Percentiles rank a stretch among this genome's conserved stretches.
These are phyloP conservation scores for Tetracentron sinense DNA, from an alignment of 164 flowering plant genomes.

Conservation along the genomic window DNA sequence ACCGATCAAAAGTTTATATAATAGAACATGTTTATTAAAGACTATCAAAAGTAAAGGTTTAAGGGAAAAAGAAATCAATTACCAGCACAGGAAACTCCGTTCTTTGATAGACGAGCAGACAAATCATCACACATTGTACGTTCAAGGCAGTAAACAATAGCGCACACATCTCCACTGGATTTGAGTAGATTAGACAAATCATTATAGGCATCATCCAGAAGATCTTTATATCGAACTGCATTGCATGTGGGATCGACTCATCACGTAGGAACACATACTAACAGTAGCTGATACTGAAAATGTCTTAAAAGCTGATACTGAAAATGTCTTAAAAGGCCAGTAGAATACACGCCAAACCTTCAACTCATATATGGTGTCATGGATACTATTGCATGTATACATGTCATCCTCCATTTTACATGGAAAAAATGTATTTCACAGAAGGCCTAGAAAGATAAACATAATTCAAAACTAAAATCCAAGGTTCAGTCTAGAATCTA, in stretches of 20 bases:
- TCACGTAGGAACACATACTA: conserved; percentile 3
- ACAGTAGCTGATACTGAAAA: background rate
- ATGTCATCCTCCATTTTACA: too few relatives aligned
- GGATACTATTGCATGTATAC: too few relatives aligned
- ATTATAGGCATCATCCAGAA: conserved; percentile 60
- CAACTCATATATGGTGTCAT: too few relatives aligned
- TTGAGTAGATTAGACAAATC: conserved; percentile 62
- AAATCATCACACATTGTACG: conserved; percentile 76
- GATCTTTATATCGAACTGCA: conserved; percentile 92
- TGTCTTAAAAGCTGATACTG: too few relatives aligned
- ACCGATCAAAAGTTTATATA: too few relatives aligned
- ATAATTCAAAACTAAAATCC: too few relatives aligned
- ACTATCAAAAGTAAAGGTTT: background rate
- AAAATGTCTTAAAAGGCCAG: too few relatives aligned
- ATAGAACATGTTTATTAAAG: background rate
- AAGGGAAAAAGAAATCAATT: conserved; percentile 11
- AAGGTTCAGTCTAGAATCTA: too few relatives aligned
- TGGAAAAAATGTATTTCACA: too few relatives aligned
- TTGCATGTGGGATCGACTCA: conserved; percentile 3
- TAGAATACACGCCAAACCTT: too few relatives aligned
- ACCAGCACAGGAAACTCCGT: conserved; percentile 91
- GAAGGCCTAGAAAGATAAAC: too few relatives aligned
- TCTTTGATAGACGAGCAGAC: conserved; percentile 55
- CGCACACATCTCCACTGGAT: conserved; percentile 65
- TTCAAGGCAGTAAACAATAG: conserved; percentile 85